These are phyloP conservation scores for Smithsoniella earleae DNA, from an alignment of 163 green algal genomes.

Conservation along the genomic window DNA sequence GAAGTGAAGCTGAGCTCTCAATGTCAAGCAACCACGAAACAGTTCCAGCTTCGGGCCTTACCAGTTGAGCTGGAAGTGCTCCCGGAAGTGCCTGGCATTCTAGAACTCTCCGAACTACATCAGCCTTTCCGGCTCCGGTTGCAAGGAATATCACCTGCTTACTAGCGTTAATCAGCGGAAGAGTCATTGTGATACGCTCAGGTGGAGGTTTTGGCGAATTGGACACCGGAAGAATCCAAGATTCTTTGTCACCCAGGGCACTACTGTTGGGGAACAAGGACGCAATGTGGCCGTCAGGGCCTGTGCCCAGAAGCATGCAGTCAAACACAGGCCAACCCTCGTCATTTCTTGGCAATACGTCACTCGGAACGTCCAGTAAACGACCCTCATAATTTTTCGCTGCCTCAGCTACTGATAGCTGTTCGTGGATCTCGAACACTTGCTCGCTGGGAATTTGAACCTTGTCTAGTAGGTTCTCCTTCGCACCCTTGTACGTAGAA, in stretches of 20 bases:
- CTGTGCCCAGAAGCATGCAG: slow-evolving; percentile 73
- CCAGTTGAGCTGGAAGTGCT: slow-evolving; percentile 79
- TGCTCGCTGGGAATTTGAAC: slow-evolving; percentile 37
- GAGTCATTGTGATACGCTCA: slow-evolving; percentile 80
- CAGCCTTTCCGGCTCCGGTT: slow-evolving; percentile 69
- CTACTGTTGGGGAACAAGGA: slow-evolving; percentile 87
- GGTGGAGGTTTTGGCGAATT: slow-evolving; percentile 83
- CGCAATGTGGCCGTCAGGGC: slow-evolving; percentile 83
- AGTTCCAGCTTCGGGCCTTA: slow-evolving; percentile 52
- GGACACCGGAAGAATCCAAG: slow-evolving; percentile 67
- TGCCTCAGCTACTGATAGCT: slow-evolving; percentile 54
- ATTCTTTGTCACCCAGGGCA: slow-evolving; percentile 28
- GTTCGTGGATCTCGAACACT: slow-evolving; percentile 62
- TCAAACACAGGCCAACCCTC: slow-evolving; percentile 66
- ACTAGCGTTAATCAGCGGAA: slow-evolving; percentile 80
- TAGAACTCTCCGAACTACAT: slow-evolving; percentile 79
- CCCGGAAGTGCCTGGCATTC: slow-evolving; percentile 81
- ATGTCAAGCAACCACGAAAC: slow-evolving; percentile 77
- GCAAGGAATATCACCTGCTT: slow-evolving; percentile 66
- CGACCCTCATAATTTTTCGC: slow-evolving; percentile 72
- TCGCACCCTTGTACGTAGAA: slow-evolving; percentile 61
- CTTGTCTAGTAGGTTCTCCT: slow-evolving; percentile 64
- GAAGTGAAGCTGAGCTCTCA: slow-evolving; percentile 50
- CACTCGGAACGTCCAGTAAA: slow-evolving; percentile 42
- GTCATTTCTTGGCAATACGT: slow-evolving; percentile 20